These are phyloP conservation scores for Syzygium grande DNA, from an alignment of 345 rosid species.

Conservation along the genomic window DNA sequence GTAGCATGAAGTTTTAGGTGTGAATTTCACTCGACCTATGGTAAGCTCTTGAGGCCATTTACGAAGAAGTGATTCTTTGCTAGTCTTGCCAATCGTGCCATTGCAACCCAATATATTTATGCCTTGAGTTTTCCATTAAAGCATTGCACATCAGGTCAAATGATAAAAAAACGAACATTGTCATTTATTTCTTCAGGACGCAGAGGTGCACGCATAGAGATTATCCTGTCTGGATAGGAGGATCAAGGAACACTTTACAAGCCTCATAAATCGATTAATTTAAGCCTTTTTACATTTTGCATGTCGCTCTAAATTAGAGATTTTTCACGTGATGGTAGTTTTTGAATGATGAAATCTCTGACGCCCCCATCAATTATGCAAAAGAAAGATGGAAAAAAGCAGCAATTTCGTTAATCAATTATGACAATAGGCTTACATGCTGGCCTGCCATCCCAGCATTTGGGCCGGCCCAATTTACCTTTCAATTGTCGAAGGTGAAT, in stretches of 20 bases:
- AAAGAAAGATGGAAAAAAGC: neutral
- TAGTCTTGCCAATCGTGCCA: neutral
- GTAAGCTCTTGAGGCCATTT: neutral
- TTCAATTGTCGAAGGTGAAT: neutral
- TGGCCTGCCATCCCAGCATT: neutral
- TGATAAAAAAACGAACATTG: neutral
- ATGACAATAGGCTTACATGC: neutral
- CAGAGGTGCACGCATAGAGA: neutral
- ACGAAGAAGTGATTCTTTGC: neutral
- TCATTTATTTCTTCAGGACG: neutral
- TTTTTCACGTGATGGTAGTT: neutral
- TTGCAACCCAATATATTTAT: neutral
- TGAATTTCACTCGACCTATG: neutral
- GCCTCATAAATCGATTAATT: neutral
- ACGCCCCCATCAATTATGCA: neutral
- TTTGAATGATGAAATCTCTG: neutral
- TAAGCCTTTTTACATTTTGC: neutral
- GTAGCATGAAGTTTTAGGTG: neutral
- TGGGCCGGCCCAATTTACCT: neutral
- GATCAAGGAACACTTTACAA: neutral
- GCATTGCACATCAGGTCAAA: neutral
- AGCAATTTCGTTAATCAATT: neutral
- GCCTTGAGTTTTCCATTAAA: neutral
- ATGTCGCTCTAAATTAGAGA: neutral
- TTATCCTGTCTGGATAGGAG: neutral